Evolutionary conservation across 352 stramenopile genomes (phyloP).

Genomic region (Lagenidium giganteum): DNA sequence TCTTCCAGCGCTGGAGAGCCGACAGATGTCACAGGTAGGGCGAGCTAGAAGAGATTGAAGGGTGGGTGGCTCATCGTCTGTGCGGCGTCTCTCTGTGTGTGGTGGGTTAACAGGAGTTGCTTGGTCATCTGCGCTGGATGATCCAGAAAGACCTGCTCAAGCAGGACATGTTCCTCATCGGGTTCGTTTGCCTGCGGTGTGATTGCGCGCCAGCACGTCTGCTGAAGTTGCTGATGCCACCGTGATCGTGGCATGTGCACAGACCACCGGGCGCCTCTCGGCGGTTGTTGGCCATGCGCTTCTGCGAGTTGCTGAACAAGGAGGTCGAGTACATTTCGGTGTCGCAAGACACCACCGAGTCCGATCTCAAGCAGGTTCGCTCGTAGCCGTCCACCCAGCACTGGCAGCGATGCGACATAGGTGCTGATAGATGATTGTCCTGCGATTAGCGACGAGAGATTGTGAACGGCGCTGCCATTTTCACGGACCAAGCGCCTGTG

Average conservation of each 20-base stretch:
- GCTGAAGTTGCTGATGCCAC: too few relatives aligned
- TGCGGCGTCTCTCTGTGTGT: too few relatives aligned
- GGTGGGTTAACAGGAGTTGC: conserved; percentile 39
- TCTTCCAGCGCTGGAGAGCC: conserved; percentile 33
- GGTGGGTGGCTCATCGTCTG: too few relatives aligned
- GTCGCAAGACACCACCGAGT: conserved; percentile 92
- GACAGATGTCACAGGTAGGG: conserved; percentile 37
- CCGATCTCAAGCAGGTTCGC: conserved; percentile 83
- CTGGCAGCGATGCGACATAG: too few relatives aligned
- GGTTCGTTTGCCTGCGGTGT: conserved; percentile 17
- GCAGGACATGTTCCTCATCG: conserved; percentile 88
- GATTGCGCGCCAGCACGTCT: neutral
- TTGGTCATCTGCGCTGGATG: conserved; percentile 84
- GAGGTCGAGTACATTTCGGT: conserved; percentile 91
- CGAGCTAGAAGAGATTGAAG: too few relatives aligned
- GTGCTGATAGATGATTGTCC: too few relatives aligned
- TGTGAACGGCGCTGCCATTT: conserved; percentile 64
- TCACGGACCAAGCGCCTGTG: conserved; percentile 91
- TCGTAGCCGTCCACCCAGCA: neutral
- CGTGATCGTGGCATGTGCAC: too few relatives aligned
- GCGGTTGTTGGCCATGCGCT: conserved; percentile 73
- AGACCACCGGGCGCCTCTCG: conserved; percentile 72
- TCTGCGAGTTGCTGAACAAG: conserved; percentile 80
- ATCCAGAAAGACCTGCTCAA: conserved; percentile 78
- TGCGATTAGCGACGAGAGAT: conserved; percentile 63